Percentiles rank a stretch among this genome's conserved stretches.
Conservation (phyloP, 2,329 filamentous ascomycete genomes). For the Epichloe sp. region DNA sequence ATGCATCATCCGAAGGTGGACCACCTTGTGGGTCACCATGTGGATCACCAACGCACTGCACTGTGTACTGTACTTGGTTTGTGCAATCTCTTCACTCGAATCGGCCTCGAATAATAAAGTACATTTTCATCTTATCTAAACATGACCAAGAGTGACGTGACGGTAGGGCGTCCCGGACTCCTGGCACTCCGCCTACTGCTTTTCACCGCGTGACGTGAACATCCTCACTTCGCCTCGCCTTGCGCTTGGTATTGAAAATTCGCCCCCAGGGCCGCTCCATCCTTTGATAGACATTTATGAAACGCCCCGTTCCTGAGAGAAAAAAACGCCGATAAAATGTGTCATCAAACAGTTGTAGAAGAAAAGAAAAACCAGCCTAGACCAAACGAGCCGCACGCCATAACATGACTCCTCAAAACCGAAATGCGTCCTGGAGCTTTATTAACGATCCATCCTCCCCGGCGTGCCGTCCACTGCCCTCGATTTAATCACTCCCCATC, state of each 20-base stretch:
- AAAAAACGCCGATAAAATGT: slow-evolving; percentile 14
- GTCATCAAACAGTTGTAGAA: slow-evolving; percentile 8
- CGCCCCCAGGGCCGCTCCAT: slow-evolving; percentile 8
- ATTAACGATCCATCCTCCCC: neutral
- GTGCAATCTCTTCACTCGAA: slow-evolving; percentile 6
- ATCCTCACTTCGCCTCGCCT: neutral
- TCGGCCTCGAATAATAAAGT: slow-evolving; percentile 28
- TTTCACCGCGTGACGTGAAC: neutral
- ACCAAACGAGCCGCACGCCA: too few species aligned
- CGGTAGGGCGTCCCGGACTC: neutral
- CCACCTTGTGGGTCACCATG: neutral
- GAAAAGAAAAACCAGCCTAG: neutral
- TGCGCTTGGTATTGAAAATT: slow-evolving; percentile 16
- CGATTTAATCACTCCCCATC: slow-evolving; percentile 34
- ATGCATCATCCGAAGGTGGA: neutral
- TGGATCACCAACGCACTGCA: too few species aligned
- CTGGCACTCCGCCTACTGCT: neutral
- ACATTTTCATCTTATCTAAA: slow-evolving; percentile 24
- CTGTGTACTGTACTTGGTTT: neutral
- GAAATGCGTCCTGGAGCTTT: neutral
- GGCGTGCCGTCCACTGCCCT: neutral
- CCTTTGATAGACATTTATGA: slow-evolving; percentile 11
- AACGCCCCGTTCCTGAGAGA: slow-evolving; percentile 7
- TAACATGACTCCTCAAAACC: neutral
- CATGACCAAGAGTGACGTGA: slow-evolving; percentile 9